Percentiles rank a stretch among this genome's conserved stretches.
Conservation (phyloP, 371 early-diverging fungal genomes). For the Mortierella sp. region DNA sequence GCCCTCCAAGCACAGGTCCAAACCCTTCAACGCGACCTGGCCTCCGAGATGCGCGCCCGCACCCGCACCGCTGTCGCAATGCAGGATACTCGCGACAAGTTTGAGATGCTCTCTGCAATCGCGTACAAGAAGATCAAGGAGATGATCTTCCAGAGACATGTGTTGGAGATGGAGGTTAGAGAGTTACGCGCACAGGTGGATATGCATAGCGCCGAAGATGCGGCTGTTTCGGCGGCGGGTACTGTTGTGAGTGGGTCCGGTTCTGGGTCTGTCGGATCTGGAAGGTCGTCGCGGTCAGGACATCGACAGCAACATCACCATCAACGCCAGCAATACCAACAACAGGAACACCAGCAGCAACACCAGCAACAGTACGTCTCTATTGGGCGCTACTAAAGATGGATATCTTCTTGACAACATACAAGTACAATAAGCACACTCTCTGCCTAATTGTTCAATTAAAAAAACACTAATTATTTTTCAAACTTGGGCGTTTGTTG, state of each 20-base stretch:
- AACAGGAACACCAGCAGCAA: not conserved
- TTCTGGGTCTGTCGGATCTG: too few species aligned
- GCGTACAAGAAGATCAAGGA: conserved; percentile 69
- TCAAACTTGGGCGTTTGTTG: too few species aligned
- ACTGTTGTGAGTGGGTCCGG: not conserved
- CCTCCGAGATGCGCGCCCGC: conserved; percentile 60
- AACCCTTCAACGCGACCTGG: conserved; percentile 60
- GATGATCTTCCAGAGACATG: conserved; percentile 59
- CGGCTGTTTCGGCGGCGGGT: not conserved
- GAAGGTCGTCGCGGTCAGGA: not conserved
- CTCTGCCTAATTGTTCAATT: too few species aligned
- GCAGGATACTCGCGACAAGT: conserved; percentile 64
- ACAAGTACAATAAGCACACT: not conserved
- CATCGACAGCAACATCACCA: not conserved
- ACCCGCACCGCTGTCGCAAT: conserved; percentile 62
- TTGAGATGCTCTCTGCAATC: conserved; percentile 65
- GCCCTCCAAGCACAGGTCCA: conserved; percentile 33
- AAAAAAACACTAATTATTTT: too few species aligned
- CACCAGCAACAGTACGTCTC: conserved; percentile 4
- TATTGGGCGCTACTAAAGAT: not conserved
- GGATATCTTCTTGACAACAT: not conserved
- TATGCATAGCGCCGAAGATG: conserved; percentile 18
- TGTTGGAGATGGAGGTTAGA: conserved; percentile 53
- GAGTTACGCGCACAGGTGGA: conserved; percentile 49
- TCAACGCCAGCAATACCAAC: not conserved